phyloP scores from a whole-genome alignment of 2,329 filamentous ascomycete genomes.

The Fusarium sarcochroum region DNA sequence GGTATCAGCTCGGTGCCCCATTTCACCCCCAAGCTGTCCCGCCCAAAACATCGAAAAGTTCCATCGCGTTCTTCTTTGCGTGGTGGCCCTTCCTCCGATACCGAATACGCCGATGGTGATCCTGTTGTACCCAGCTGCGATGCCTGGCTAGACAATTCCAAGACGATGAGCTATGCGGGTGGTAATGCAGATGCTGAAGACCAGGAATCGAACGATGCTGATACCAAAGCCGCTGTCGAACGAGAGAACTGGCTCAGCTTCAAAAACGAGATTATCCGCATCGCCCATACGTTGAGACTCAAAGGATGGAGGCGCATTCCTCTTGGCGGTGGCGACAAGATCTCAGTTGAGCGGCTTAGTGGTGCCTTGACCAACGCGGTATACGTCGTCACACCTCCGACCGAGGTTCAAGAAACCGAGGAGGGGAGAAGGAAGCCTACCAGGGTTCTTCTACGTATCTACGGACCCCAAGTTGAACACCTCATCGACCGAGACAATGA shows the following conservation, averaged over 20 bases:
- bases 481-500: slow-evolving; percentile 95
- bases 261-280: slow-evolving; percentile 91
- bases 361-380: slow-evolving; percentile 97
- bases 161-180: slow-evolving; percentile 83
- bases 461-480: slow-evolving; percentile 95
- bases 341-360: slow-evolving; percentile 83
- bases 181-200: slow-evolving; percentile 60
- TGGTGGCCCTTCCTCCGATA: slow-evolving; percentile 79
- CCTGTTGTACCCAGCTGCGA: slow-evolving; percentile 87
- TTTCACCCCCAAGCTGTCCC: slow-evolving; percentile 58
- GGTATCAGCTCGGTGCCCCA: slow-evolving; percentile 64
- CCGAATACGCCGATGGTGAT: slow-evolving; percentile 87
- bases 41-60: slow-evolving; percentile 57
- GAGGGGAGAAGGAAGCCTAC: slow-evolving; percentile 62
- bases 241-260: slow-evolving; percentile 85
- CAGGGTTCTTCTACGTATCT: slow-evolving; percentile 90
- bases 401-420: slow-evolving; percentile 63
- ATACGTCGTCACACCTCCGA: slow-evolving; percentile 90
- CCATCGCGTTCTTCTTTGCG: slow-evolving; percentile 57
- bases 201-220: slow-evolving; percentile 44
- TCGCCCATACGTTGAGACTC: slow-evolving; percentile 88
- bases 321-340: slow-evolving; percentile 75
- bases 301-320: slow-evolving; percentile 93
- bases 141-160: slow-evolving; percentile 88
- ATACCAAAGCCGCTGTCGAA: slow-evolving; percentile 72